Evolutionary conservation across 2,329 filamentous ascomycete genomes (phyloP), one percentile per base, ranked within the genome.

Genomic region (Cytospora chrysosperma): DNA sequence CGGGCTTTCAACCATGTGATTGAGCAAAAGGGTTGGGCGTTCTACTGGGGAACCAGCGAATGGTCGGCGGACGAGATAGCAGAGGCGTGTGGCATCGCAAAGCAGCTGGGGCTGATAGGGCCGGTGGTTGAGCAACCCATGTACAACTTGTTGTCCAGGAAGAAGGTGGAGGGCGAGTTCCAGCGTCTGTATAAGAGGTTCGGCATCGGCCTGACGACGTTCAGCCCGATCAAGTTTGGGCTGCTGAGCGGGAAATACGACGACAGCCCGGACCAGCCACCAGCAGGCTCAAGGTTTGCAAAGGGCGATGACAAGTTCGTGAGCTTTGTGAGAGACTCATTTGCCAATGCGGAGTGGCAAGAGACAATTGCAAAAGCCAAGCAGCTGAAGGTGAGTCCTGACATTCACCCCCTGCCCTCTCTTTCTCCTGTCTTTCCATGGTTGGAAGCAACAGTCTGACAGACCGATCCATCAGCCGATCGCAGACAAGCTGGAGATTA

Each of bases 41-140:
- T 90, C 67, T 90, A 90, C 78, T 90, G 88, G 88, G 88, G 87
- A 47, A 90, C 88, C 0, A 88, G 85, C 1, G 87, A 90, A 73
- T 90, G 88, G 88, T 81, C 80, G 61, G 86, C 88, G n/a, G 82
- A 85, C 67, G 87, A 90, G 76, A 89, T 90, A 70, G 81, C 82
- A 7, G 80, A 86, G 64, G 88, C 88, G 1, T 85, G 84, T 74
- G 83, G 65, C 73, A 85, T 78, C 65, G 85, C 88, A 26, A 82
- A 85, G 64, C 80, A 81, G 68, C 78, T 89, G 10, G 80, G 82
- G 6, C 78, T 90, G 59, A 83, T 90, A 56, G 83, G 81, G 0
- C 88, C 88, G 0, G 72, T 88, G 13, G 85, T 87, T 69, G 88
- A 90, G 73, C 88, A 90, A 75, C 87, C 88, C 0, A 79, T 84